A percentile compares a stretch with the other conserved stretches of the same genome.
Evolutionary conservation across 176 grass and related monocot genomes (phyloP).

Genomic region (Stipa capillata): DNA sequence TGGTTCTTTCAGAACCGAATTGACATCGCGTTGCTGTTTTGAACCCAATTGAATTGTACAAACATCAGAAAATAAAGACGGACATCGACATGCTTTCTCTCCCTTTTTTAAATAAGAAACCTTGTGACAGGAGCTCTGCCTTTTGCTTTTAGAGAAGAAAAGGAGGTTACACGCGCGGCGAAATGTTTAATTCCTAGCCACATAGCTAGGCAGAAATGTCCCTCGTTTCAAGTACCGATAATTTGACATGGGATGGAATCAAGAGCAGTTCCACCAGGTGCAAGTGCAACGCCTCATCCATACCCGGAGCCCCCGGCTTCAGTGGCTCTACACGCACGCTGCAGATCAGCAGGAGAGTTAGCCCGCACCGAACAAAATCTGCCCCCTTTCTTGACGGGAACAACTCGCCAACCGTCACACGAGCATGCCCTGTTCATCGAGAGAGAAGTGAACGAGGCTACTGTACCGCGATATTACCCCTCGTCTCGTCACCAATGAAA

Average conservation of each 20-base stretch:
- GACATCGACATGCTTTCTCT: background rate
- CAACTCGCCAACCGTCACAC: background rate
- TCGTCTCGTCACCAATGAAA: no score
- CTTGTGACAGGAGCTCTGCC: background rate
- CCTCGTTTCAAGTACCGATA: constrained; percentile 3
- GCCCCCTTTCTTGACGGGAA: background rate
- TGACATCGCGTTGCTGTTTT: background rate
- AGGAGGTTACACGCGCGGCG: background rate
- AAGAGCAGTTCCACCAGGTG: background rate
- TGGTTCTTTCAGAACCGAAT: background rate
- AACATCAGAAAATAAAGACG: background rate
- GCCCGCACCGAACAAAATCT: background rate
- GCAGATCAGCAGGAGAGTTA: background rate
- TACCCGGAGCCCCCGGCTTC: background rate
- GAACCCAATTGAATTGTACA: background rate
- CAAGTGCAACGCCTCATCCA: background rate
- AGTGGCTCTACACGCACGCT: background rate
- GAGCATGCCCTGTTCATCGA: background rate
- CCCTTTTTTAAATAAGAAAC: background rate
- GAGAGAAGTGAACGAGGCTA: background rate
- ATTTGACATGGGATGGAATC: background rate
- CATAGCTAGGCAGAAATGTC: background rate
- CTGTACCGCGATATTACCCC: no score
- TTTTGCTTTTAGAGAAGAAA: background rate
- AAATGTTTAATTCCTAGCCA: background rate